phyloP scores from a whole-genome alignment of 805 yeast species.

The Candida odintsovae region DNA sequence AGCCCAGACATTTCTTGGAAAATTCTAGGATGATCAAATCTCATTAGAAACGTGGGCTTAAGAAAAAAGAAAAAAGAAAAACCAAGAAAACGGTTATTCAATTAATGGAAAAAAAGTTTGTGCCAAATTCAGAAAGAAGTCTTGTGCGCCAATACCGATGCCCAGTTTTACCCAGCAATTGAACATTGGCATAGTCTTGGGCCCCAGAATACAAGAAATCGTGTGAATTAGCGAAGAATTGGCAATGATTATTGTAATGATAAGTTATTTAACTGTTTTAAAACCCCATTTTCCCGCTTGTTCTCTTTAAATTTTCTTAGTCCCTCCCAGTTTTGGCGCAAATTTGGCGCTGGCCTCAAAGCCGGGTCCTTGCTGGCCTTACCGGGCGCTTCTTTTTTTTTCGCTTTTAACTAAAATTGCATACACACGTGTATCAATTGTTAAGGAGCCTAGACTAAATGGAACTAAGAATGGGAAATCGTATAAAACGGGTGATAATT shows the following conservation, averaged over 20 bases:
- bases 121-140: neutral
- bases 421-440: neutral
- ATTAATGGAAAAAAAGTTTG: no score
- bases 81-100: neutral
- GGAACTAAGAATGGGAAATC: neutral
- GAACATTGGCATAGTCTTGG: neutral
- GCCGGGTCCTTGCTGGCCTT: neutral
- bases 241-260: neutral
- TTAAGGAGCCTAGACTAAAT: neutral
- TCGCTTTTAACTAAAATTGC: neutral
- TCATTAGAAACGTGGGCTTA: neutral
- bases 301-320: no score
- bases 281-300: no score
- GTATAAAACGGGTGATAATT: neutral
- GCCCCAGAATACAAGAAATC: neutral
- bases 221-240: neutral
- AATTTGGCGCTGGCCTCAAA: neutral
- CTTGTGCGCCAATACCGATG: conserved; percentile 4
- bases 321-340: no score
- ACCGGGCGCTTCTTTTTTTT: neutral
- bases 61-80: neutral
- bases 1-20: no score
- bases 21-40: no score
- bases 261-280: no score
- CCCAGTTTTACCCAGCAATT: neutral